phyloP scores from a whole-genome alignment of 2,329 filamentous ascomycete genomes.

The Phoma sp. region DNA sequence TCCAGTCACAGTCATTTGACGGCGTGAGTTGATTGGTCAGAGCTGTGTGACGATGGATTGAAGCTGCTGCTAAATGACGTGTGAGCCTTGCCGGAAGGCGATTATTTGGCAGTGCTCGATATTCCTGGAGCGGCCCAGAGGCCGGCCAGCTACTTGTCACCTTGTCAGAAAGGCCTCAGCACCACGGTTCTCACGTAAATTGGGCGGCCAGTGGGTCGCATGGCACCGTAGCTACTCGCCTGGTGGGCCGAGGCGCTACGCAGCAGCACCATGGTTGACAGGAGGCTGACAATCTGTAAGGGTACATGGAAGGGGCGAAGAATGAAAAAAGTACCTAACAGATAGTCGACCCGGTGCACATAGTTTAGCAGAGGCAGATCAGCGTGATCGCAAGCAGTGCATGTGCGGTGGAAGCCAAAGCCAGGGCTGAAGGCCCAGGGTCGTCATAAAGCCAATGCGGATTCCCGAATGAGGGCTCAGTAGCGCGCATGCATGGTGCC shows the following conservation, averaged over 20 bases:
- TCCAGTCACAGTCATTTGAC: conserved; percentile 17
- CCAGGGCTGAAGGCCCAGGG: conserved; percentile 1
- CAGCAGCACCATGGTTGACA: background rate
- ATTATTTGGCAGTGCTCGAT: conserved; percentile 20
- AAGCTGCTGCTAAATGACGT: conserved; percentile 33
- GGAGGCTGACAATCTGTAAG: conserved; percentile 16
- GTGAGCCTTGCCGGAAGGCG: conserved; percentile 22
- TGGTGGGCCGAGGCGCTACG: conserved; percentile 19
- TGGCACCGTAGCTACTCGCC: conserved; percentile 9
- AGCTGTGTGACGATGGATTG: conserved; percentile 15
- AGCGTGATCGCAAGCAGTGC: conserved; percentile 14
- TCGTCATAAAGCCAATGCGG: conserved; percentile 11
- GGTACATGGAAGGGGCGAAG: conserved; percentile 1
- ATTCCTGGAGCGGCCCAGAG: conserved; percentile 21
- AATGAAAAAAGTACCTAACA: background rate
- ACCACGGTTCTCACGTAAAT: conserved; percentile 55
- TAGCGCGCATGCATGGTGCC: conserved; percentile 19
- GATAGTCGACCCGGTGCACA: background rate
- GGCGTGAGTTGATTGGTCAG: conserved; percentile 19
- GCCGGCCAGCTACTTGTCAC: conserved; percentile 59
- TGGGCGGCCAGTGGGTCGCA: conserved; percentile 24
- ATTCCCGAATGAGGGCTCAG: conserved; percentile 12
- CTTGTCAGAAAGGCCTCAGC: conserved; percentile 68
- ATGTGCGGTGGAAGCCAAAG: conserved; percentile 4
- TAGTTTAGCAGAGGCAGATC: background rate